These are phyloP conservation scores for Kuraishia borneana DNA, from an alignment of 805 yeast species.

Conservation along the genomic window DNA sequence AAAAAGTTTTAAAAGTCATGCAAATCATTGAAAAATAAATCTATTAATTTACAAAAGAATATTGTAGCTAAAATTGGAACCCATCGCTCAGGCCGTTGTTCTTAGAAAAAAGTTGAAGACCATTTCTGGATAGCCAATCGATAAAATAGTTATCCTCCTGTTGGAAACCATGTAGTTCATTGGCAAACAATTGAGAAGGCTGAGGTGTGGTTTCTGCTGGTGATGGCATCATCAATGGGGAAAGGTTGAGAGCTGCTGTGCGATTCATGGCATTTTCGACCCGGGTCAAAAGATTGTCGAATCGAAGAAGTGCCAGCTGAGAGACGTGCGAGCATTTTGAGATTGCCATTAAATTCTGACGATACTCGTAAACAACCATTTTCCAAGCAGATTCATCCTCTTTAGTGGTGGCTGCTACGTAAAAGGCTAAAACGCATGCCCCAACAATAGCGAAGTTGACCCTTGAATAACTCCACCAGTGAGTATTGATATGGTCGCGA, in stretches of 20 bases:
- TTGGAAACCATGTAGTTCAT: constrained; percentile 1
- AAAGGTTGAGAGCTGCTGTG: too few species aligned
- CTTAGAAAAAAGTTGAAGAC: constrained; percentile 1
- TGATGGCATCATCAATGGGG: too few species aligned
- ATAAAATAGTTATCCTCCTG: constrained; percentile 5
- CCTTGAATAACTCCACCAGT: constrained; percentile 6
- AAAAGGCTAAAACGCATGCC: constrained; percentile 3
- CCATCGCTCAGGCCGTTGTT: too few species aligned
- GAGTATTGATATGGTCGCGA: constrained; percentile 2
- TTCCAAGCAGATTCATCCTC: constrained; percentile 1
- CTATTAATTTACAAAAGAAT: neutral
- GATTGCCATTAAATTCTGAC: neutral
- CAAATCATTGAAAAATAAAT: neutral
- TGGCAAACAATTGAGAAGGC: too few species aligned
- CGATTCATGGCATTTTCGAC: neutral
- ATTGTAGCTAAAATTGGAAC: neutral
- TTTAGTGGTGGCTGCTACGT: constrained; percentile 3
- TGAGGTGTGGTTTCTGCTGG: too few species aligned
- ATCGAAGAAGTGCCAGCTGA: neutral
- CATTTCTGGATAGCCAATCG: constrained; percentile 5
- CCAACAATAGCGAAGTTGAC: constrained; percentile 5
- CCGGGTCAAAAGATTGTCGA: neutral
- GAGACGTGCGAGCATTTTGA: neutral
- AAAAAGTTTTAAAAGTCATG: neutral
- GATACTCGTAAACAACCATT: neutral